phyloP scores from a whole-genome alignment of 2,329 filamentous ascomycete genomes.

The Drechslerella stenobrocha region DNA sequence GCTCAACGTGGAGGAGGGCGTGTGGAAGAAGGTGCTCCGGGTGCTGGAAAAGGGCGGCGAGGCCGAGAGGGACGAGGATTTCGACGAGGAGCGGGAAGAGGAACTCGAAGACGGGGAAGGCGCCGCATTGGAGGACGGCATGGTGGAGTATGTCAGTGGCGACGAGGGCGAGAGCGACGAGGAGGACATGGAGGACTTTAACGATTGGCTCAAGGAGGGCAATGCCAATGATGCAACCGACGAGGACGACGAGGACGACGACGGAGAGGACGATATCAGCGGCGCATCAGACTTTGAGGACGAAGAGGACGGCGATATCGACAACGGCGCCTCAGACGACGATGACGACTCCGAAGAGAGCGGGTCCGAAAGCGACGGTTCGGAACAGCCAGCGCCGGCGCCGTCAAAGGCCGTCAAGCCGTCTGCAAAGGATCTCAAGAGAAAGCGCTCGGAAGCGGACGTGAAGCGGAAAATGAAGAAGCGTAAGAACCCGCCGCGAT shows the following conservation, averaged over 20 bases:
- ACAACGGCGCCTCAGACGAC: conserved; percentile 32
- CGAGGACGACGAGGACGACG: conserved; percentile 28
- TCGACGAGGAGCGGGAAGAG: conserved; percentile 82
- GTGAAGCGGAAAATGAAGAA: conserved; percentile 52
- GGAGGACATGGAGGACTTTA: conserved; percentile 70
- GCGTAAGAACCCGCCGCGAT: conserved; percentile 47
- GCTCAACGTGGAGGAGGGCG: conserved; percentile 87
- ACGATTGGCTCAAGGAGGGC: conserved; percentile 83
- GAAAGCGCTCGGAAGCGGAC: conserved; percentile 50
- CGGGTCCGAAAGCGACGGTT: conserved; percentile 30
- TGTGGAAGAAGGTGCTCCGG: conserved; percentile 96
- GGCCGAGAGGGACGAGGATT: conserved; percentile 78
- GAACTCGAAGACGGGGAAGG: conserved; percentile 73
- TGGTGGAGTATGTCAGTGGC: conserved; percentile 92
- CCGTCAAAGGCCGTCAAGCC: conserved; percentile 41
- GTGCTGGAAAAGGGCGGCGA: conserved; percentile 86
- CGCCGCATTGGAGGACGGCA: conserved; percentile 67
- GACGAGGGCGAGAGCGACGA: conserved; percentile 82
- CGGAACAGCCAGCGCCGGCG: conserved; percentile 34
- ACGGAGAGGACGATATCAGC: conserved; percentile 18
- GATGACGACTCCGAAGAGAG: conserved; percentile 35
- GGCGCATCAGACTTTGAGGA: conserved; percentile 45
- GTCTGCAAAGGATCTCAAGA: conserved; percentile 49
- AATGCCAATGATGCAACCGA: conserved; percentile 61
- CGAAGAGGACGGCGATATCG: conserved; percentile 33